A percentile compares a stretch with the other conserved stretches of the same genome.
phyloP scores from a whole-genome alignment of 371 early-diverging fungal species.

The Apophysomyces variabilis region DNA sequence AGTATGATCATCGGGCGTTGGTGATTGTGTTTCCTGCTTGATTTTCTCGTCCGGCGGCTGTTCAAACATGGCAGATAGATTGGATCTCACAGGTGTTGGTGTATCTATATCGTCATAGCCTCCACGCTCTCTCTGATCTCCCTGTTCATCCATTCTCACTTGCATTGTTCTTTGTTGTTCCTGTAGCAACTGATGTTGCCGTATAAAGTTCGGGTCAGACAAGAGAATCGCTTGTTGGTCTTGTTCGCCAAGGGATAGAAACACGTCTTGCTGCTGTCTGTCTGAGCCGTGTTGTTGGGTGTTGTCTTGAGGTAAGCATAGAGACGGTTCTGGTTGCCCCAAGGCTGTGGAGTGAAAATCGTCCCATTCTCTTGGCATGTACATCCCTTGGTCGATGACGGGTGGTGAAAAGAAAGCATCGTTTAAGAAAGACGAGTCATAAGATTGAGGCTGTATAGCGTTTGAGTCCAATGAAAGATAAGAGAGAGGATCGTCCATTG shows the following conservation, averaged over 20 bases:
- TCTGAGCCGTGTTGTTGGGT: neutral
- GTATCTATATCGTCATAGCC: neutral
- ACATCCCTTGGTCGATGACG: conserved; percentile 4
- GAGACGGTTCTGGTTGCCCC: neutral
- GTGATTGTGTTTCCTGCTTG: conserved; percentile 7
- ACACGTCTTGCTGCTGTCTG: conserved; percentile 10
- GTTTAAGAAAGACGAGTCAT: conserved; percentile 2
- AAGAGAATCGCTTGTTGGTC: conserved; percentile 33
- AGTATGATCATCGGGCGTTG: neutral
- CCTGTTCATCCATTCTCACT: conserved; percentile 11
- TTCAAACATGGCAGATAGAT: conserved; percentile 29
- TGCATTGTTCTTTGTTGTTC: conserved; percentile 27
- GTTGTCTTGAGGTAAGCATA: neutral
- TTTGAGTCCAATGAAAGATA: neutral
- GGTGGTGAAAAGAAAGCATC: conserved; percentile 5
- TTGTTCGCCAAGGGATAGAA: conserved; percentile 20
- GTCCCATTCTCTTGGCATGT: conserved; percentile 10
- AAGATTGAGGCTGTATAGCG: neutral
- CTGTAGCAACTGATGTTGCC: conserved; percentile 33
- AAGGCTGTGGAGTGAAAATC: neutral
- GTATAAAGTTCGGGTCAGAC: conserved; percentile 32
- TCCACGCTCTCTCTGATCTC: conserved; percentile 12
- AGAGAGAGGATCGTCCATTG: conserved; percentile 8
- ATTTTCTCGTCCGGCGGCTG: conserved; percentile 15
- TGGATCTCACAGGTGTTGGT: conserved; percentile 19